A percentile compares a stretch with the other conserved stretches of the same genome.
Evolutionary conservation across 331 rosid genomes (phyloP).

Genomic region (Quercus phellos): DNA sequence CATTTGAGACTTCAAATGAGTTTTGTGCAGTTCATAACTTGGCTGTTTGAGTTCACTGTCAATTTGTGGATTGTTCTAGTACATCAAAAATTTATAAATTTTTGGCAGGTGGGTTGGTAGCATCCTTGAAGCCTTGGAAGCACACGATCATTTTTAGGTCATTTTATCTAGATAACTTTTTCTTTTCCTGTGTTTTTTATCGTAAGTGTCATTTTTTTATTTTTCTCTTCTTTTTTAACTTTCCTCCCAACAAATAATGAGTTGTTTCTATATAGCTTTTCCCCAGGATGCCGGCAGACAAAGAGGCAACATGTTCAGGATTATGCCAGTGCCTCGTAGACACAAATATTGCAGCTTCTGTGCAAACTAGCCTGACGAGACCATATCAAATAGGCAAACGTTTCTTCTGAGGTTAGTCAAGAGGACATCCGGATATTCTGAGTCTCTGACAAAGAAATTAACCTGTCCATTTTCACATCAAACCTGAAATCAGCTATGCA

Average conservation of each 20-base stretch:
- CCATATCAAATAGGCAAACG: slow-evolving; percentile 25
- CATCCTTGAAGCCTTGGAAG: too few species aligned
- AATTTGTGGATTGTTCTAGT: too few species aligned
- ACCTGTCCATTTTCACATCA: slow-evolving; percentile 6
- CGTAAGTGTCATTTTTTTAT: background rate
- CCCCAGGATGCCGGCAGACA: background rate
- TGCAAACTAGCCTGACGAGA: slow-evolving; percentile 1
- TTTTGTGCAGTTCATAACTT: too few species aligned
- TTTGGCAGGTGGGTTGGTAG: too few species aligned
- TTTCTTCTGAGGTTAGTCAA: slow-evolving; percentile 8
- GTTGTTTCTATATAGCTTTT: slow-evolving; percentile 1
- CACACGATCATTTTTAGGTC: background rate
- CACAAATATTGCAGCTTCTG: background rate
- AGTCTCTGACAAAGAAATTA: slow-evolving; percentile 2
- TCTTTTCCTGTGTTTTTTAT: background rate
- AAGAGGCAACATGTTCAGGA: background rate
- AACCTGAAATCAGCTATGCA: background rate
- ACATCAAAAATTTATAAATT: too few species aligned
- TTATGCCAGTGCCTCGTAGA: background rate
- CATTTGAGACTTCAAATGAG: too few species aligned
- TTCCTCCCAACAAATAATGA: background rate
- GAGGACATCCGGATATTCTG: slow-evolving; percentile 16
- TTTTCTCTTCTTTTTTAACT: too few species aligned
- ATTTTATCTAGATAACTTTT: slow-evolving; percentile 12
- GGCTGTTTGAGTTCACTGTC: too few species aligned